These are phyloP conservation scores for Pseudogymnoascus pannorum DNA, from an alignment of 2,329 filamentous ascomycete species.

Conservation along the genomic window DNA sequence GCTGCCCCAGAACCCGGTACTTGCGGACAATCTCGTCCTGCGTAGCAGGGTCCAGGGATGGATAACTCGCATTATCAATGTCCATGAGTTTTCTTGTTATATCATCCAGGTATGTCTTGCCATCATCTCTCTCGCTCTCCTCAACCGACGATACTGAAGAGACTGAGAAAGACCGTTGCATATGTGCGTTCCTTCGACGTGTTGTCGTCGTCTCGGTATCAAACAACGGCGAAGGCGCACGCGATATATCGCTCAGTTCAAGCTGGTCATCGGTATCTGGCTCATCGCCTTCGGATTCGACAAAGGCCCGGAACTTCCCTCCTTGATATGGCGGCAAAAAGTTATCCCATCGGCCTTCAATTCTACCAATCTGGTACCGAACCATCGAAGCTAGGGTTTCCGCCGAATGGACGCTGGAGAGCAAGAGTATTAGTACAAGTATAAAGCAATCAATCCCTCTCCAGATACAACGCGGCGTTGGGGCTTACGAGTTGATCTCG, in stretches of 20 bases:
- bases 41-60: slow-evolving; percentile 62
- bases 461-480: slow-evolving; percentile 4
- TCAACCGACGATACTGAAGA: slow-evolving; percentile 52
- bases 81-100: slow-evolving; percentile 68
- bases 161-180: slow-evolving; percentile 42
- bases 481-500: slow-evolving; percentile 76
- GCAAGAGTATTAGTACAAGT: neutral
- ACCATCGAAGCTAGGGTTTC: slow-evolving; percentile 72
- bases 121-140: slow-evolving; percentile 40
- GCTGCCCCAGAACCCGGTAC: slow-evolving; percentile 70
- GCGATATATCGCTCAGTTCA: slow-evolving; percentile 21
- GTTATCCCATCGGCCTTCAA: slow-evolving; percentile 78
- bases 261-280: slow-evolving; percentile 23
- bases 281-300: slow-evolving; percentile 25
- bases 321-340: slow-evolving; percentile 90
- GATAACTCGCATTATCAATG: slow-evolving; percentile 74
- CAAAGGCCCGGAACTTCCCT: slow-evolving; percentile 60
- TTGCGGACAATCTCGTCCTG: slow-evolving; percentile 72
- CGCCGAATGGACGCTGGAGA: slow-evolving; percentile 66
- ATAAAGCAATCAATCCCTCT: slow-evolving; percentile 15
- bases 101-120: slow-evolving; percentile 62
- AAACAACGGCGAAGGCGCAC: slow-evolving; percentile 29
- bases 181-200: slow-evolving; percentile 16
- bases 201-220: slow-evolving; percentile 19
- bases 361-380: slow-evolving; percentile 73